Conservation (phyloP, 768 basidiomycete species). For the Brasilioporus rufonigricans region DNA sequence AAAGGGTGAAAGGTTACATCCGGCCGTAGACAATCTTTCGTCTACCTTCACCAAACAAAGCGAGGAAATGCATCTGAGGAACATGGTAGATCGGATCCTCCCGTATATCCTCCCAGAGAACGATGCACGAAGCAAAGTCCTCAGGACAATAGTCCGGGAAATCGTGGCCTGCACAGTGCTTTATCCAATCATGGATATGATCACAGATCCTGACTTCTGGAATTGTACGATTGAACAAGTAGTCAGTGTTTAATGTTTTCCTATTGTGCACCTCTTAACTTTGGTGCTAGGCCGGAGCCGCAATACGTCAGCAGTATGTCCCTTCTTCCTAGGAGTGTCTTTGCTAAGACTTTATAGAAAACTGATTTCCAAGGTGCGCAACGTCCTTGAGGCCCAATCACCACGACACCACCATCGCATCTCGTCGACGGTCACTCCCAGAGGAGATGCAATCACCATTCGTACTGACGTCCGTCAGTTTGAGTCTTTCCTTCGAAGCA, state of each 20-base stretch:
- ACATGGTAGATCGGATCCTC: slow-evolving; percentile 67
- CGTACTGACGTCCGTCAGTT: slow-evolving; percentile 81
- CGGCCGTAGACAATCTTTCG: slow-evolving; percentile 84
- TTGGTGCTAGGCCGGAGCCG: slow-evolving; percentile 53
- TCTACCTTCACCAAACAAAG: slow-evolving; percentile 87
- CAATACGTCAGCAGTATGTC: slow-evolving; percentile 63
- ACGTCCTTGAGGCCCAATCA: slow-evolving; percentile 77
- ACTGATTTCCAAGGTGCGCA: slow-evolving; percentile 83
- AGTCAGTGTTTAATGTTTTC: slow-evolving; percentile 47
- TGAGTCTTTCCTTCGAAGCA: slow-evolving; percentile 86
- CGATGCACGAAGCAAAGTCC: slow-evolving; percentile 66
- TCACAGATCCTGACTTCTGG: slow-evolving; percentile 97
- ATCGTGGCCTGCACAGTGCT: slow-evolving; percentile 79
- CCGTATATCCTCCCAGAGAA: slow-evolving; percentile 72
- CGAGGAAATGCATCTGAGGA: slow-evolving; percentile 81
- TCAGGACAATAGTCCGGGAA: slow-evolving; percentile 77
- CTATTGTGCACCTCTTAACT: slow-evolving; percentile 11
- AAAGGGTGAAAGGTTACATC: slow-evolving; percentile 68
- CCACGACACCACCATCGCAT: slow-evolving; percentile 50
- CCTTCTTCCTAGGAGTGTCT: slow-evolving; percentile 6
- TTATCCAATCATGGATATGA: slow-evolving; percentile 87
- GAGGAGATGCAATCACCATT: slow-evolving; percentile 72
- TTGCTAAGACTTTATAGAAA: slow-evolving; percentile 45
- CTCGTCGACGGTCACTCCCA: slow-evolving; percentile 41
- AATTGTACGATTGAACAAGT: slow-evolving; percentile 90